These are phyloP conservation scores for Metschnikowia dekortorum DNA, from an alignment of 805 yeast genomes.

Conservation along the genomic window DNA sequence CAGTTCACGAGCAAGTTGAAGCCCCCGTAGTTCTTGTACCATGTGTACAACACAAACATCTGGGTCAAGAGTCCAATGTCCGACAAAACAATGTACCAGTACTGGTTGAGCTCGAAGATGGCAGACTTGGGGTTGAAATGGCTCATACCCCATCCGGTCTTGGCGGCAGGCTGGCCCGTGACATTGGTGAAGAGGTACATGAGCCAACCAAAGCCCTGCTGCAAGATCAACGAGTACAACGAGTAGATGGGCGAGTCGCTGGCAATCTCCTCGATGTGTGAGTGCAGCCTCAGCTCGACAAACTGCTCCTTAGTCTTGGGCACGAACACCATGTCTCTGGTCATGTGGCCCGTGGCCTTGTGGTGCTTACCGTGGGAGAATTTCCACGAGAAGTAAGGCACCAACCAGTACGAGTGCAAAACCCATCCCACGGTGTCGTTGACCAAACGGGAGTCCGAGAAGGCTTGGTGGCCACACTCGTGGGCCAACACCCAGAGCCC, in stretches of 20 bases:
- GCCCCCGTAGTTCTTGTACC: conserved; percentile 59
- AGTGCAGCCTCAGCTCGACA: conserved; percentile 32
- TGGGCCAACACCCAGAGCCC: conserved; percentile 87
- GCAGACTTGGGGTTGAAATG: conserved; percentile 76
- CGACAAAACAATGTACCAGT: conserved; percentile 63
- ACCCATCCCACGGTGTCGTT: conserved; percentile 83
- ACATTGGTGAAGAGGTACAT: conserved; percentile 63
- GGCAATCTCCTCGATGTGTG: conserved; percentile 48
- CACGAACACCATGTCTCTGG: conserved; percentile 81
- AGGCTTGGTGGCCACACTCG: conserved; percentile 90
- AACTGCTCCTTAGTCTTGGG: conserved; percentile 65
- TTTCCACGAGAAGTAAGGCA: conserved; percentile 88
- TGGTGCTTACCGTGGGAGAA: conserved; percentile 82
- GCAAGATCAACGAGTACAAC: conserved; percentile 50
- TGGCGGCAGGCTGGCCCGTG: conserved; percentile 64
- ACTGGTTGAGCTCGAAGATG: conserved; percentile 68
- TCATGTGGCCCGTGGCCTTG: conserved; percentile 81
- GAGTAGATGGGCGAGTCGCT: conserved; percentile 76
- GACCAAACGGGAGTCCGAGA: conserved; percentile 64
- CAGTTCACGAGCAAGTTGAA: conserved; percentile 64
- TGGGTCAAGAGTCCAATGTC: conserved; percentile 67
- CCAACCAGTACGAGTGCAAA: conserved; percentile 71
- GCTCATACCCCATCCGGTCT: conserved; percentile 45
- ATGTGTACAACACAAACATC: conserved; percentile 48
- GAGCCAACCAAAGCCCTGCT: conserved; percentile 79